These are phyloP conservation scores for Sugiyamaella japonica DNA, from an alignment of 1,139 yeast genomes.

Conservation along the genomic window DNA sequence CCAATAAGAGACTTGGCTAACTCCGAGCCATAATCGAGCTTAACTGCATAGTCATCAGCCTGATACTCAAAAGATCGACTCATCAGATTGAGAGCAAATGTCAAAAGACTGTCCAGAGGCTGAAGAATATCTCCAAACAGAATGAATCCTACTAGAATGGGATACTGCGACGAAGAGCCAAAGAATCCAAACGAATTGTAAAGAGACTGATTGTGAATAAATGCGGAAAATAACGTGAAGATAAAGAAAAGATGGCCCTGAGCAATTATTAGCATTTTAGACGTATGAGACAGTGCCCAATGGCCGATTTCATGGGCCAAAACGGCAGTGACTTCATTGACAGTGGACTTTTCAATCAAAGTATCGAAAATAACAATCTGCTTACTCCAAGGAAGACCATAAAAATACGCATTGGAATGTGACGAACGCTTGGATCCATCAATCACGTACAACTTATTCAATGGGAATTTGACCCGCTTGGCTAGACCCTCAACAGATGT, in stretches of 20 bases:
- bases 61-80: conserved; percentile 88
- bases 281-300: conserved; percentile 87
- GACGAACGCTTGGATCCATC: conserved; percentile 96
- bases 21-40: conserved; percentile 66
- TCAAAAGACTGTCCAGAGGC: conserved; percentile 71
- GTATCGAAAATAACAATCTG: conserved; percentile 93
- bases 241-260: conserved; percentile 65
- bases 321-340: conserved; percentile 85
- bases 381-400: conserved; percentile 95
- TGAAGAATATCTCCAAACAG: conserved; percentile 62
- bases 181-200: conserved; percentile 77
- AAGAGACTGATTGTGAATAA: conserved; percentile 74
- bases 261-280: conserved; percentile 63
- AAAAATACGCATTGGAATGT: conserved; percentile 94
- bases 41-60: conserved; percentile 84
- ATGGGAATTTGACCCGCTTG: conserved; percentile 72
- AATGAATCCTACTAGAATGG: conserved; percentile 76
- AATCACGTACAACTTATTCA: conserved; percentile 77
- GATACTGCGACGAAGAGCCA: conserved; percentile 46
- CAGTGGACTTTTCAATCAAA: conserved; percentile 73
- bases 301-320: conserved; percentile 97
- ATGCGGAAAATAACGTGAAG: conserved; percentile 73
- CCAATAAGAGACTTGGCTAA: conserved; percentile 72
- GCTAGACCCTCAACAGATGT: conserved; percentile 81
- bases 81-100: conserved; percentile 65